A percentile compares a stretch with the other conserved stretches of the same genome.
phyloP scores from a whole-genome alignment of 2,329 filamentous ascomycete species.

The Ophiostoma sp. region DNA sequence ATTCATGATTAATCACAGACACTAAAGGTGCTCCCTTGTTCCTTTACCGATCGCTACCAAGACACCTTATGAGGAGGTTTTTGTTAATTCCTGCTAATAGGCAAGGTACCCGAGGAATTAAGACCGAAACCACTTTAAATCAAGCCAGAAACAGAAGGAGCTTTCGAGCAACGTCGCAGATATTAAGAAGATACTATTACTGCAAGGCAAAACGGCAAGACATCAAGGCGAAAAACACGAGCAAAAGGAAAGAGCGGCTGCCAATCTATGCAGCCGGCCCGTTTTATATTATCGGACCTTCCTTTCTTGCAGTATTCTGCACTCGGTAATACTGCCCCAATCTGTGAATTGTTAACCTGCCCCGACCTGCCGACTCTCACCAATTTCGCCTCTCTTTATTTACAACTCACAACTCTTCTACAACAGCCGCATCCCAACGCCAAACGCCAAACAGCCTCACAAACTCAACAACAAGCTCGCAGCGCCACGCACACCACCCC shows the following conservation, averaged over 20 bases:
- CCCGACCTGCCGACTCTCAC: background rate
- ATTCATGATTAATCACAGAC: background rate
- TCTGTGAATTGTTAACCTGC: background rate
- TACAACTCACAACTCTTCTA: no score
- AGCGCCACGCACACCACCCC: no score
- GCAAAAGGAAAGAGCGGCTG: conserved; percentile 12
- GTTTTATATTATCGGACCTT: conserved; percentile 10
- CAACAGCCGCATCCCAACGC: no score
- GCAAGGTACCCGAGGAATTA: background rate
- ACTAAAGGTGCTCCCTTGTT: no score
- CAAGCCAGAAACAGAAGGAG: background rate
- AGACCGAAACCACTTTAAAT: background rate
- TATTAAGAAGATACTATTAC: no score
- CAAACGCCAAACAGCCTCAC: no score
- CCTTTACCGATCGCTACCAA: no score
- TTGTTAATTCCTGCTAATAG: background rate
- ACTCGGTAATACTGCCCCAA: background rate
- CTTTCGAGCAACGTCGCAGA: background rate
- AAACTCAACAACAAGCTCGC: no score
- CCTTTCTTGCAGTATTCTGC: background rate
- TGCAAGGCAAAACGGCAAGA: background rate
- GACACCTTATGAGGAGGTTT: background rate
- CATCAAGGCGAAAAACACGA: background rate
- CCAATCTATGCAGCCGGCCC: conserved; percentile 18
- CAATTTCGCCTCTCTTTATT: background rate